A percentile compares a stretch with the other conserved stretches of the same genome.
phyloP scores from a whole-genome alignment of 352 stramenopile genomes.

The Elongisporangium anandrum region DNA sequence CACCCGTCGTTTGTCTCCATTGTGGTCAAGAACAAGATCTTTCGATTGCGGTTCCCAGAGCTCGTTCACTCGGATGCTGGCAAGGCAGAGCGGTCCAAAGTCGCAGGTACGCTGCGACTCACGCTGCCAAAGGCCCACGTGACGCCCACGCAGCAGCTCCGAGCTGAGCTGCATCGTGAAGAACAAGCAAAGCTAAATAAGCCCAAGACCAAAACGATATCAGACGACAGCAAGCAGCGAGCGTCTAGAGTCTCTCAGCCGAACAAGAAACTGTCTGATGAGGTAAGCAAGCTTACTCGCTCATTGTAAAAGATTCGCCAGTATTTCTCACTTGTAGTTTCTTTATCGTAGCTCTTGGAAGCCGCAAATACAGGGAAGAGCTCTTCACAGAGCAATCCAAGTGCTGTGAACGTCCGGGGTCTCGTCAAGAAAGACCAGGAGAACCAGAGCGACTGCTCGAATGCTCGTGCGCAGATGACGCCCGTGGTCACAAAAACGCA shows the following conservation, averaged over 20 bases:
- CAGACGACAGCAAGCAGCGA: neutral
- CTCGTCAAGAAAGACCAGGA: constrained; percentile 16
- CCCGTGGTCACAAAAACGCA: constrained; percentile 20
- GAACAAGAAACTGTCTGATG: constrained; percentile 18
- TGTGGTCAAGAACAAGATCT: constrained; percentile 91
- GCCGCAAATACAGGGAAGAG: constrained; percentile 8
- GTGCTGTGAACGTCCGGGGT: constrained; percentile 19
- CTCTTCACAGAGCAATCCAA: constrained; percentile 1
- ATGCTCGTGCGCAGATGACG: constrained; percentile 11
- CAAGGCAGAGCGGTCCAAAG: constrained; percentile 49
- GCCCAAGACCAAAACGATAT: constrained; percentile 5
- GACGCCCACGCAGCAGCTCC: constrained; percentile 27
- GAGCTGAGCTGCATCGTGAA: constrained; percentile 31
- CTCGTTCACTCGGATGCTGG: constrained; percentile 49
- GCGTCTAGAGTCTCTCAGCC: neutral
- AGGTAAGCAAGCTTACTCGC: constrained; percentile 16
- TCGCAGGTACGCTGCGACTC: constrained; percentile 42
- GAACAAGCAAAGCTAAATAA: constrained; percentile 21
- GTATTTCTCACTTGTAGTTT: neutral
- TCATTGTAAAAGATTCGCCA: neutral
- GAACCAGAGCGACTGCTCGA: constrained; percentile 6
- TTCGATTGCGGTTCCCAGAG: constrained; percentile 56
- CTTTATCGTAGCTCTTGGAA: constrained; percentile 13
- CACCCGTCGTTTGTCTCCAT: constrained; percentile 92
- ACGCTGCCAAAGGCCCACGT: constrained; percentile 52